Evolutionary conservation across 306 rosid genomes (phyloP).

Genomic region (Fragaria iinumae): DNA sequence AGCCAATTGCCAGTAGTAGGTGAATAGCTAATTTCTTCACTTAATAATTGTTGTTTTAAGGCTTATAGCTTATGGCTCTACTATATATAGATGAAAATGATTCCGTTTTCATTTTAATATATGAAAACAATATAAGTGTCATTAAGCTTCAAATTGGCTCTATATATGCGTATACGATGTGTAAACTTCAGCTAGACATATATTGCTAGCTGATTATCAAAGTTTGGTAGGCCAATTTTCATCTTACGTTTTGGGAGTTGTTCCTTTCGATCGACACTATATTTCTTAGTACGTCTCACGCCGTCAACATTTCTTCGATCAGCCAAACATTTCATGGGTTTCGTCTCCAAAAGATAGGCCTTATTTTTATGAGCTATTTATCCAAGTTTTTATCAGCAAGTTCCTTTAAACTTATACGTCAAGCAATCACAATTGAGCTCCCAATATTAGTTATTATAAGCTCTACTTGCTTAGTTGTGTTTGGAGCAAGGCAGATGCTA

Average conservation of each 20-base stretch:
- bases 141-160: background rate
- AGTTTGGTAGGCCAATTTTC: background rate
- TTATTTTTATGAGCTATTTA: background rate
- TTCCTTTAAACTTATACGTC: background rate
- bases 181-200: background rate
- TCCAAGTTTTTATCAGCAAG: background rate
- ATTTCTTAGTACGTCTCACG: too few relatives aligned
- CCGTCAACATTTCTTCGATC: too few relatives aligned
- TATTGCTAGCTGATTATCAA: background rate
- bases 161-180: background rate
- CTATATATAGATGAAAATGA: background rate
- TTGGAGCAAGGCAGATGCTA: too few relatives aligned
- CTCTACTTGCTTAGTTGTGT: too few relatives aligned
- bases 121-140: background rate
- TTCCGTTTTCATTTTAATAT: background rate
- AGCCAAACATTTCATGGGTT: too few relatives aligned
- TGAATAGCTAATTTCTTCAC: background rate
- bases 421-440: background rate
- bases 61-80: background rate
- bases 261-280: background rate
- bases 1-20: background rate
- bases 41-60: background rate
- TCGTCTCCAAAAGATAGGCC: too few relatives aligned
- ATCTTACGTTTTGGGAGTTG: background rate
- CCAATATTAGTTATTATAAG: too few relatives aligned